These are phyloP conservation scores for Fraxinus albicans DNA, from an alignment of 305 asterid genomes.

Conservation along the genomic window DNA sequence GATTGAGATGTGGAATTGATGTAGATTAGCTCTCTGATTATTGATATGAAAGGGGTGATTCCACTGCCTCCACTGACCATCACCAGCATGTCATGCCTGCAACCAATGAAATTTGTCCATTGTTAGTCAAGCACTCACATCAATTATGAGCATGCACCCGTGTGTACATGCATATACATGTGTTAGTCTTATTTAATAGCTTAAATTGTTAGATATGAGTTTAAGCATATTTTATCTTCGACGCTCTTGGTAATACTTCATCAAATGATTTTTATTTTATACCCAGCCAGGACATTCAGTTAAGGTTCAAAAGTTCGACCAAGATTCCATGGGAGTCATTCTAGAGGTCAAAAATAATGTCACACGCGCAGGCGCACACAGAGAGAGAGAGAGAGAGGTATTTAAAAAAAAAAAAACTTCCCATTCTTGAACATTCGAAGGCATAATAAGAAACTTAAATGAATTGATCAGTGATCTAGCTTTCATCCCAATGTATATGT, in stretches of 20 bases:
- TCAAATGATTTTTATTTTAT: neutral
- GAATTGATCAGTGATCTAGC: neutral
- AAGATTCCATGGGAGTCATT: neutral
- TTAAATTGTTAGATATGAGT: neutral
- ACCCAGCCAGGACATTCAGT: neutral
- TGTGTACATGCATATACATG: neutral
- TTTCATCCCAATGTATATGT: neutral
- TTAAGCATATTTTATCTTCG: neutral
- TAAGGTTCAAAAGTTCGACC: neutral
- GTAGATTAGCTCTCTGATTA: constrained; percentile 60
- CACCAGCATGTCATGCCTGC: constrained; percentile 74
- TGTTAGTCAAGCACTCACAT: neutral
- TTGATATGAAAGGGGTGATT: constrained; percentile 84
- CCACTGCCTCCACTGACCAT: constrained; percentile 97
- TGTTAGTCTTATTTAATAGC: neutral
- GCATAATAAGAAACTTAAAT: neutral
- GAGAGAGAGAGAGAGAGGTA: no score
- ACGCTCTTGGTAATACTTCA: neutral
- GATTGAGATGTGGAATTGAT: constrained; percentile 30
- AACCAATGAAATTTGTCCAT: neutral
- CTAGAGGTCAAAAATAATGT: neutral
- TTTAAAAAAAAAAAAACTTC: no score
- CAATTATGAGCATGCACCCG: neutral
- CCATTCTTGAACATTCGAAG: neutral
- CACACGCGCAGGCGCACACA: neutral